Conservation (phyloP, 2,329 filamentous ascomycete genomes). For the Nothophaeocryptopus gaeumannii region DNA sequence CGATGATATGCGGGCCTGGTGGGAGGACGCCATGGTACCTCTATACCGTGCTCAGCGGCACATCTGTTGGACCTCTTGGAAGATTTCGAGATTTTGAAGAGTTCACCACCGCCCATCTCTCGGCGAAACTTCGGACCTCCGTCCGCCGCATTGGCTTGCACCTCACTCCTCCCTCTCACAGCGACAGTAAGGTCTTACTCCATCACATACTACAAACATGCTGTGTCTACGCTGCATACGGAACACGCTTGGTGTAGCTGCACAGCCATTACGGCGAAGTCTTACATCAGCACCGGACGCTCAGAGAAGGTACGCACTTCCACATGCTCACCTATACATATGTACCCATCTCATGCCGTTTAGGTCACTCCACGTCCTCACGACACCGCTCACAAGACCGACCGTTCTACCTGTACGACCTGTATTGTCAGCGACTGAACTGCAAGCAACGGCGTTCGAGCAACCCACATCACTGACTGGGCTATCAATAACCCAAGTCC, state of each 20-base stretch:
- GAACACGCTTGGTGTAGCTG: not conserved
- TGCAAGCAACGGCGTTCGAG: constrained; percentile 14
- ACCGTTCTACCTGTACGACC: constrained; percentile 7
- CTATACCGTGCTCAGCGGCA: too few relatives aligned
- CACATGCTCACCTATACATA: not conserved
- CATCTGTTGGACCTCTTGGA: too few relatives aligned
- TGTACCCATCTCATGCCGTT: not conserved
- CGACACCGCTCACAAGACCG: constrained; percentile 20
- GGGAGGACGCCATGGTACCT: constrained; percentile 3
- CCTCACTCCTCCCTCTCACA: too few relatives aligned
- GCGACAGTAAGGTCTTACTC: too few relatives aligned
- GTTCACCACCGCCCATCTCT: too few relatives aligned
- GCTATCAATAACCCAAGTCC: constrained; percentile 40
- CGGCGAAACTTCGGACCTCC: too few relatives aligned
- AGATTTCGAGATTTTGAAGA: too few relatives aligned
- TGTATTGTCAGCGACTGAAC: constrained; percentile 10
- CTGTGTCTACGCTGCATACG: too few relatives aligned
- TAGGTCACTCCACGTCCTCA: constrained; percentile 26
- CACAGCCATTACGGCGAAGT: not conserved
- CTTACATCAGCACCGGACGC: not conserved
- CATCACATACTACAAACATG: too few relatives aligned
- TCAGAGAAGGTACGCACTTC: constrained; percentile 8
- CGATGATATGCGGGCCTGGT: constrained; percentile 4
- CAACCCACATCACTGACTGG: constrained; percentile 22
- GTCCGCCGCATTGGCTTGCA: too few relatives aligned